Evolutionary conservation across 805 yeast species (phyloP).

Genomic region (Cyberlindnera sargentensis): DNA sequence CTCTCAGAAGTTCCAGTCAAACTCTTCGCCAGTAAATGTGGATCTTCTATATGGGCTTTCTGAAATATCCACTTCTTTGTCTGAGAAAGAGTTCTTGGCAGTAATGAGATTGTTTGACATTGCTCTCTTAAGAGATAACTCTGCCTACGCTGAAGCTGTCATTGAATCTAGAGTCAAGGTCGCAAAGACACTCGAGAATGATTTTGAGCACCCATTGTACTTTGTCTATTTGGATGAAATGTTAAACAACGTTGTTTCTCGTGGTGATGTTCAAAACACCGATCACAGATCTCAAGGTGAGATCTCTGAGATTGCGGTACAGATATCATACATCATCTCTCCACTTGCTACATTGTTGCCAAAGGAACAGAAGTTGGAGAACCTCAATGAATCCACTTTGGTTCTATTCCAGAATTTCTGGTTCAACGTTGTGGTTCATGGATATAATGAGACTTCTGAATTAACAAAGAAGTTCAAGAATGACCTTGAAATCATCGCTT

Average conservation of each 20-base stretch:
- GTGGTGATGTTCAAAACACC: conserved; percentile 70
- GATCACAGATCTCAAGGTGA: conserved; percentile 76
- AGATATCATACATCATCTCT: conserved; percentile 52
- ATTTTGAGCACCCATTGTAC: conserved; percentile 39
- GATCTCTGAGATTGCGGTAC: conserved; percentile 62
- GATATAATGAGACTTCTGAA: conserved; percentile 58
- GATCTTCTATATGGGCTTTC: conserved; percentile 56
- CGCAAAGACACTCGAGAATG: conserved; percentile 24
- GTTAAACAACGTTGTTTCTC: conserved; percentile 56
- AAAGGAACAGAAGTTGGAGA: conserved; percentile 34
- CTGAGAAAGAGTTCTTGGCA: conserved; percentile 61
- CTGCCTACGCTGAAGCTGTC: conserved; percentile 32
- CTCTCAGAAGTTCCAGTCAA: conserved; percentile 58
- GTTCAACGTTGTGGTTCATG: conserved; percentile 92
- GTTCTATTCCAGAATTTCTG: conserved; percentile 79
- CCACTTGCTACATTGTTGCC: conserved; percentile 80
- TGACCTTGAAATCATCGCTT: conserved; percentile 66
- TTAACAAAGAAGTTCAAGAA: conserved; percentile 39
- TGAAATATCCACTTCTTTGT: conserved; percentile 51
- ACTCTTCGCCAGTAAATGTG: conserved; percentile 46
- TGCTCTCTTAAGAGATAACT: conserved; percentile 36
- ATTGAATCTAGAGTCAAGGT: conserved; percentile 44
- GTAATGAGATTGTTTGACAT: conserved; percentile 51
- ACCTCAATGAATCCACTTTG: conserved; percentile 40
- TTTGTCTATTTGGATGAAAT: conserved; percentile 56